Evolutionary conservation across 192 early-diverging fungal genomes (phyloP).

Genomic region (Jimgerdemannia flammicorona): DNA sequence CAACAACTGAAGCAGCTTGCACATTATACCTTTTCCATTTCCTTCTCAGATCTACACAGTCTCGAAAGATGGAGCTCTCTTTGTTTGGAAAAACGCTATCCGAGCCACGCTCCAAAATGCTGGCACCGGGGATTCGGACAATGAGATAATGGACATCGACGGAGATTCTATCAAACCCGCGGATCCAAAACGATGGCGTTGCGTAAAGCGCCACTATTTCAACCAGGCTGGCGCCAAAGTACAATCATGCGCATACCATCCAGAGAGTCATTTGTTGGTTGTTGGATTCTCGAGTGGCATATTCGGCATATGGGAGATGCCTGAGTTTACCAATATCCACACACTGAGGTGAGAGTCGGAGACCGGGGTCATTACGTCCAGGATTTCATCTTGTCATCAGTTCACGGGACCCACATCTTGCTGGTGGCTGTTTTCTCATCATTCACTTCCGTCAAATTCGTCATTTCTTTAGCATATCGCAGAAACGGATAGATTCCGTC

Average conservation of each 20-base stretch:
- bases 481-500: slow-evolving; percentile 86
- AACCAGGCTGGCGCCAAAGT: slow-evolving; percentile 76
- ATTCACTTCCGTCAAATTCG: neutral
- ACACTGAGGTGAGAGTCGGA: slow-evolving; percentile 68
- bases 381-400: too few species aligned
- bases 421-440: neutral
- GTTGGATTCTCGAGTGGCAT: slow-evolving; percentile 91
- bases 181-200: slow-evolving; percentile 46
- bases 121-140: slow-evolving; percentile 50
- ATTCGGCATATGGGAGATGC: slow-evolving; percentile 99
- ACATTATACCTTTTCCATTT: neutral
- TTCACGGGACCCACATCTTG: neutral
- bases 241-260: slow-evolving; percentile 74
- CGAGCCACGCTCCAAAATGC: slow-evolving; percentile 32
- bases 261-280: slow-evolving; percentile 66
- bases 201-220: slow-evolving; percentile 73
- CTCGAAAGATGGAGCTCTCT: slow-evolving; percentile 84
- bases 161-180: slow-evolving; percentile 29
- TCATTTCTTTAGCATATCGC: slow-evolving; percentile 69
- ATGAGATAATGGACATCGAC: slow-evolving; percentile 53
- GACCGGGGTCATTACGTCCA: too few species aligned
- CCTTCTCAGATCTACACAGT: slow-evolving; percentile 70
- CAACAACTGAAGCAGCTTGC: too few species aligned
- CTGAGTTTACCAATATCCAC: slow-evolving; percentile 91
- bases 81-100: slow-evolving; percentile 64